Evolutionary conservation across 129 eudicot genomes (phyloP), one percentile per base, ranked within the genome.

Genomic region (Centrapalus pauciflorus): DNA sequence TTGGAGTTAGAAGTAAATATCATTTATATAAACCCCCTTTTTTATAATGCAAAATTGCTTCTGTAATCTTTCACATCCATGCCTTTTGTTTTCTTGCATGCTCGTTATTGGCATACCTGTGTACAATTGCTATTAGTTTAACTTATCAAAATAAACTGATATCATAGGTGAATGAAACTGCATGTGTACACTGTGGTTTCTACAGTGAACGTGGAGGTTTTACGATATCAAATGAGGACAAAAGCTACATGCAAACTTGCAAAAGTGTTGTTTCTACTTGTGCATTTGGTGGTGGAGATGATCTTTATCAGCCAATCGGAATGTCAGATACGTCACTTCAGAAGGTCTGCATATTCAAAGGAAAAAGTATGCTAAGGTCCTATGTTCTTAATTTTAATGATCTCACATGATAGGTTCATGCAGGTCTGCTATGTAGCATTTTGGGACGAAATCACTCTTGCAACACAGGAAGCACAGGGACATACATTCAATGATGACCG

Each of bases 201-300:
- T 94, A 80, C 79, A 77, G 95, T 82, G 92, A 82, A 21, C 56
- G 25, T 50, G 99, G 99, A 60, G 99, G 99, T 13, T 94, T 89
- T 75, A 82, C 76, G 76, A 64, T 94, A 40, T 84, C 93, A 59
- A 80, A 80, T 40, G 88, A 82, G 64, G 97, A 94, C 72, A 94
- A 82, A 79, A 68, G 41, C 24, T 89, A 69, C 72, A 78, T 94
- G 97, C 23, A 69, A 58, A 78, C 84, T n/a, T 94, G 99, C 85
- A 51, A 84, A 72, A 92, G 80, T 45, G 99, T 84, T 69, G 99
- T 94, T 60, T 94, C 99, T 66, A 89, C 99, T 61, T 94, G 99
- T 77, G 84, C 99, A 64, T 94, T 94, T 86, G 99, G 99, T 59
- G 99, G 99, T 61, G 99, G 99, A 40, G 99, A 94, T 56, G 88